Conservation (phyloP, 192 early-diverging fungal genomes). For the Coemansia sp. region DNA sequence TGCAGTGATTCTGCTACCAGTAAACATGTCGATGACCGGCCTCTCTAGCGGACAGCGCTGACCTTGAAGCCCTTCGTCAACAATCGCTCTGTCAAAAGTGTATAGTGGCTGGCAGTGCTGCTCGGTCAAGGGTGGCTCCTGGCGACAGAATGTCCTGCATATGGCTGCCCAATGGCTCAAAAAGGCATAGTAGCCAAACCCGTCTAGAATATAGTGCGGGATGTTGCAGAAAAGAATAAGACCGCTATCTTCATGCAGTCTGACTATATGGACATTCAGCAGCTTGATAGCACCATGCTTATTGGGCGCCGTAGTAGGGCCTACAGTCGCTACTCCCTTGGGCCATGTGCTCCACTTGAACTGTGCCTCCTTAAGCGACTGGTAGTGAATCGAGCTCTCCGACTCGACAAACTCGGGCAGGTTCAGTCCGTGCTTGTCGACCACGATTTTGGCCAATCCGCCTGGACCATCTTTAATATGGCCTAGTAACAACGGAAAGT, state of each 20-base stretch:
- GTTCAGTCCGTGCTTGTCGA: conserved; percentile 30
- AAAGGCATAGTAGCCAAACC: conserved; percentile 40
- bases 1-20: background rate
- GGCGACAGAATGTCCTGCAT: background rate
- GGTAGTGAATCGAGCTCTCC: conserved; percentile 11
- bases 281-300: conserved; percentile 16
- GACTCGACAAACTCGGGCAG: conserved; percentile 34
- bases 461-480: conserved; percentile 1
- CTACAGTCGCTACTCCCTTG: conserved; percentile 10
- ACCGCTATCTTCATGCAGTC: conserved; percentile 23
- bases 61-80: background rate
- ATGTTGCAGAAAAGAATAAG: conserved; percentile 38
- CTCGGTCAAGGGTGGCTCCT: background rate
- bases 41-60: background rate
- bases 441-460: background rate
- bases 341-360: conserved; percentile 29
- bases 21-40: background rate
- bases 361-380: background rate
- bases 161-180: conserved; percentile 23
- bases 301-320: conserved; percentile 11
- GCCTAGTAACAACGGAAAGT: conserved; percentile 36
- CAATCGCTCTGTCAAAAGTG: conserved; percentile 11
- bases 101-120: background rate
- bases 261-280: conserved; percentile 17
- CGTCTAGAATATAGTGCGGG: conserved; percentile 40